Percentiles rank a stretch among this genome's conserved stretches.
phyloP scores from a whole-genome alignment of 352 stramenopile genomes.

The Globisporangium nagaii region DNA sequence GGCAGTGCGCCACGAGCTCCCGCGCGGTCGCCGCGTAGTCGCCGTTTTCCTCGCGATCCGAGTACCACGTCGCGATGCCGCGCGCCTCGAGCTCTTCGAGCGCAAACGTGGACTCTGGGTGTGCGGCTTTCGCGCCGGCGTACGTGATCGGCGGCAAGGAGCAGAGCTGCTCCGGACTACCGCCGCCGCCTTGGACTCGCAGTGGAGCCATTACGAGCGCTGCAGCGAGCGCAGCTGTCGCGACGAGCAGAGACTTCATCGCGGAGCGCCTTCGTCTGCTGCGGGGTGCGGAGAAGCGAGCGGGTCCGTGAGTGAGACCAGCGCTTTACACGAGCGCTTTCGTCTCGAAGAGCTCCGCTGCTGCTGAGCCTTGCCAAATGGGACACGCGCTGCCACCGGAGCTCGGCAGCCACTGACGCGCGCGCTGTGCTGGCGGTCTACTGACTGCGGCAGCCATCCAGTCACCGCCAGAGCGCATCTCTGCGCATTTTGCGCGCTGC shows the following conservation, averaged over 20 bases:
- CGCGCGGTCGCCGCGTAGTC: conserved; percentile 26
- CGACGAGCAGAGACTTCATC: neutral
- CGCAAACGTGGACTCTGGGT: conserved; percentile 27
- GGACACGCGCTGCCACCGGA: no score
- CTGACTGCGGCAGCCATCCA: no score
- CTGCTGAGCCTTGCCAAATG: no score
- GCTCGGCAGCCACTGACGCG: no score
- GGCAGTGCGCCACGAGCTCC: conserved; percentile 31
- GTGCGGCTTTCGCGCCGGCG: conserved; percentile 20
- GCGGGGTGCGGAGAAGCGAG: neutral
- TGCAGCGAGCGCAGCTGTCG: neutral
- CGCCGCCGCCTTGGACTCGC: no score
- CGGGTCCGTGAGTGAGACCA: neutral
- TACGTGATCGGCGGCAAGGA: conserved; percentile 33
- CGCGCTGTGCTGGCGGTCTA: no score
- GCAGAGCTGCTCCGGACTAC: conserved; percentile 29
- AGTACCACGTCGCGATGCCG: conserved; percentile 64
- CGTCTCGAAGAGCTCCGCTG: no score
- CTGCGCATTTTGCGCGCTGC: no score
- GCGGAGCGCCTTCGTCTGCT: no score
- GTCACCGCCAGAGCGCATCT: no score
- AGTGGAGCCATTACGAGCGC: no score
- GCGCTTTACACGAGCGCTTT: no score
- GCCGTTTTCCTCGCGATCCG: conserved; percentile 34
- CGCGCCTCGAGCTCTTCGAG: conserved; percentile 36